Evolutionary conservation across 805 yeast genomes (phyloP).

Genomic region (Myxozyma monticola): DNA sequence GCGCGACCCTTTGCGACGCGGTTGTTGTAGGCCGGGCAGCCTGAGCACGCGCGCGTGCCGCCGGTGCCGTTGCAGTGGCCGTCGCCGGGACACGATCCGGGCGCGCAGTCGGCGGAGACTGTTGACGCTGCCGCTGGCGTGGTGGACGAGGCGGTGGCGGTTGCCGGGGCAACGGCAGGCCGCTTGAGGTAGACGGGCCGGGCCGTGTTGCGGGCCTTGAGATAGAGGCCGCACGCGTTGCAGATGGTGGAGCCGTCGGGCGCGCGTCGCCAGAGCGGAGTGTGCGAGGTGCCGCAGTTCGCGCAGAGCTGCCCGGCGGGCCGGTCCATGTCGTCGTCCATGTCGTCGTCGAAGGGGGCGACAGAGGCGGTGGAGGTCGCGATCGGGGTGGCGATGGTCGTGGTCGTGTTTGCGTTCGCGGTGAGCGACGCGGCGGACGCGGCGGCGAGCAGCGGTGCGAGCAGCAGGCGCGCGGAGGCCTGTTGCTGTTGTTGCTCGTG

Average conservation of each 20-base stretch:
- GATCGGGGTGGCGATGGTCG: background rate
- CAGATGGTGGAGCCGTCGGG: slow-evolving; percentile 90
- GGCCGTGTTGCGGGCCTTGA: slow-evolving; percentile 58
- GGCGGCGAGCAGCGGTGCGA: slow-evolving; percentile 1
- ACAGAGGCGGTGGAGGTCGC: background rate
- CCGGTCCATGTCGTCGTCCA: slow-evolving; percentile 1
- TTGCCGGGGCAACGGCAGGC: background rate
- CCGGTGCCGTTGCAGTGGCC: slow-evolving; percentile 89
- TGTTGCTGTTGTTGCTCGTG: background rate
- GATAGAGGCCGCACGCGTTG: slow-evolving; percentile 91
- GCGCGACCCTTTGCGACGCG: slow-evolving; percentile 41
- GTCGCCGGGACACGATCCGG: slow-evolving; percentile 69
- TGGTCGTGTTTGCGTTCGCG: background rate
- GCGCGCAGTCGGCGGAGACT: slow-evolving; percentile 8
- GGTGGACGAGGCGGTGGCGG: slow-evolving; percentile 1
- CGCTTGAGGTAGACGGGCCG: slow-evolving; percentile 67
- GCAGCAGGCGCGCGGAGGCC: background rate
- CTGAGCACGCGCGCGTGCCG: slow-evolving; percentile 73
- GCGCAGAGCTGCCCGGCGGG: slow-evolving; percentile 59
- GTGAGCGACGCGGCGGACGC: slow-evolving; percentile 1
- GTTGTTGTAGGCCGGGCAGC: slow-evolving; percentile 82
- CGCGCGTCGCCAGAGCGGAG: slow-evolving; percentile 94
- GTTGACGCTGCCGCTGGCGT: background rate
- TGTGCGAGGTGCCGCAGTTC: slow-evolving; percentile 86
- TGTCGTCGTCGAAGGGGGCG: background rate